Base-by-base conservation (phyloP, 495 filamentous ascomycete species). In the Penicillium canariense region DNA sequence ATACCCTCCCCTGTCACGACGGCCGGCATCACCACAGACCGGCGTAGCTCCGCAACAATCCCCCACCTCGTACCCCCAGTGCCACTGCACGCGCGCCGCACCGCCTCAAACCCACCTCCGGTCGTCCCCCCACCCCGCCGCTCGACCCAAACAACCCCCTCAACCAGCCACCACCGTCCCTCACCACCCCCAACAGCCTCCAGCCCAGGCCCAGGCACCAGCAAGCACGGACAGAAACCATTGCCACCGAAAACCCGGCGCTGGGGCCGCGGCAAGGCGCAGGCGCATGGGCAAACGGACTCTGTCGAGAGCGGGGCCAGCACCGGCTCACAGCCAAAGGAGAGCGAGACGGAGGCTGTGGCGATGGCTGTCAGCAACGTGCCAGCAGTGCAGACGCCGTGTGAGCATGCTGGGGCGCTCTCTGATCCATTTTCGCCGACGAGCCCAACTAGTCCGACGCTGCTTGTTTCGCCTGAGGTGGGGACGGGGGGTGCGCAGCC, bases 51-150 rank as follows among this genome's bases (percentile, higher is more conserved):
- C 10, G 58, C 61, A 5, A 62, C 57, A 10, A 61, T 58, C 4
- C 63, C 71, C 10, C 53, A 52, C 8, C 67, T 71, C 18, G 54
- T 49, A 9, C 66, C 64, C 7, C 62, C 68, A 34, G 39, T 63
- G 10, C 54, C 67, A 20, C 46, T 18, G 10, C 62, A 63, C 35
- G 32, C 58, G 7, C 68, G 70, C 15, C 70, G 73, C 48, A 72
- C 73, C 7, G 70, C 60, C 18, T 76, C 73, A 20, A 71, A 73
- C 35, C 70, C 73, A 11, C 70, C 73, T 4, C 73, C 73, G 1
- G 73, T 71, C 12, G 58, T 76, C 12, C 73, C 73, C 12, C 73
- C 73, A 23, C 73, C 73, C 11, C 63, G 73, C 20, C 71, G 73
- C 28, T 73, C 70, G 12, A 48, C 54, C 11, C 48, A 59, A n/a